Evolutionary conservation across 2,329 filamentous ascomycete species (phyloP), one percentile per base, ranked within the genome.

Genomic region (Claviceps sp.): DNA sequence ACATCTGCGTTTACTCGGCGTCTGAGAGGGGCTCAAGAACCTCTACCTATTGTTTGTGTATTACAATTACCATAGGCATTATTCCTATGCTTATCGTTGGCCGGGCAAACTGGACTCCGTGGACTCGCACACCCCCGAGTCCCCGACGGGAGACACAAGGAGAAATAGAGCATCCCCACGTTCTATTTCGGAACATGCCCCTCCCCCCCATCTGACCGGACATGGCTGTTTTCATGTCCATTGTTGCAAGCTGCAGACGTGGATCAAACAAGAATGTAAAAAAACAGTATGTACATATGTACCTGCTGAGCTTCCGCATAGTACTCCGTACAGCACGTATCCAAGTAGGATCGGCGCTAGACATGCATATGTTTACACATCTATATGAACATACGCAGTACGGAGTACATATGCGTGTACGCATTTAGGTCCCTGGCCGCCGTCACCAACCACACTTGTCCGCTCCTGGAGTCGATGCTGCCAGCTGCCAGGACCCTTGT

Each of bases 161-260:
- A 26, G 38, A 44, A 24, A 36, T 40, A 24, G 24, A 52, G 30
- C 14, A 49, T 50, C 48, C 50, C 52, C 52, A 47, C 26, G 45
- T 50, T 47, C 52, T 53, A 53, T 53, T 53, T 53, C 50, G 44
- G 48, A 48, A 46, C 48, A 44, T 20, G 38, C 46, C 47, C 34
- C 40, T 6, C 44, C 44, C 44, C n/a, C 24, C 44, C 44, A 30
- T 22, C 20, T 22, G 49, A 45, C 42, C 22, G 30, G 20, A 44
- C 43, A 41, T 45, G 43, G 44, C 49, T 51, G 44, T 47, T 46
- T 46, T 46, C 43, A 26, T 47, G 37, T 14, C 40, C 42, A 44
- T 47, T 44, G 26, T 44, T 44, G n/a, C 48, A 44, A 41, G 41
- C 48, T 24, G 40, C 14, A n/a, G 36, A 38, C 36, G 14, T 20